These are phyloP conservation scores for Rachicladosporium sp. DNA, from an alignment of 2,329 filamentous ascomycete species.

Conservation along the genomic window DNA sequence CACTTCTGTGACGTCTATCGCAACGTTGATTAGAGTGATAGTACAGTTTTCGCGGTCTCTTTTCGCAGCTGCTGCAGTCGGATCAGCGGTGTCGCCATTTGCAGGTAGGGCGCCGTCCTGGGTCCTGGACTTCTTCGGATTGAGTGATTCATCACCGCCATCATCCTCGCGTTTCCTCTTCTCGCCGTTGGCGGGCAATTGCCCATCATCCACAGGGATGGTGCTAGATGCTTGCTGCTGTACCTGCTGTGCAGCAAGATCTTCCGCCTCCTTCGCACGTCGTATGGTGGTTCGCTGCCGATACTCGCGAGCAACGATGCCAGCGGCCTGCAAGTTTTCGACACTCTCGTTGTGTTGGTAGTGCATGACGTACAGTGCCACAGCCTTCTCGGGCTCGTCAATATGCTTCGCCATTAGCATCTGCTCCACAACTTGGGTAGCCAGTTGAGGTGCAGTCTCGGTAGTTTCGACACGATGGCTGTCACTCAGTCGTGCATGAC, in stretches of 20 bases:
- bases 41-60: slow-evolving; percentile 86
- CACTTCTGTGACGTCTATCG: slow-evolving; percentile 54
- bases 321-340: slow-evolving; percentile 58
- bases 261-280: slow-evolving; percentile 54
- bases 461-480: slow-evolving; percentile 35
- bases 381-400: slow-evolving; percentile 65
- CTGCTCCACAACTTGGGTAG: slow-evolving; percentile 64
- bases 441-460: slow-evolving; percentile 54
- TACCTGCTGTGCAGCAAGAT: slow-evolving; percentile 47
- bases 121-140: slow-evolving; percentile 55
- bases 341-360: slow-evolving; percentile 85
- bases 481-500: slow-evolving; percentile 42
- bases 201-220: slow-evolving; percentile 6
- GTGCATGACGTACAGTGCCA: slow-evolving; percentile 63
- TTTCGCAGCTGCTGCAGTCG: slow-evolving; percentile 38
- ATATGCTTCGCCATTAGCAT: slow-evolving; percentile 51
- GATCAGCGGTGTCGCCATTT: slow-evolving; percentile 17
- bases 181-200: slow-evolving; percentile 14
- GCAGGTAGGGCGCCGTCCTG: slow-evolving; percentile 21
- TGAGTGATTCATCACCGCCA: slow-evolving; percentile 40
- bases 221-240: slow-evolving; percentile 10
- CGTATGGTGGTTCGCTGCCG: slow-evolving; percentile 51
- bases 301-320: slow-evolving; percentile 60
- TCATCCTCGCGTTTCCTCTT: slow-evolving; percentile 67
- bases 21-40: slow-evolving; percentile 68